Percentiles rank a stretch among this genome's conserved stretches.
Evolutionary conservation across 257 asterid species (phyloP).

Genomic region (Nicotiana knightiana): DNA sequence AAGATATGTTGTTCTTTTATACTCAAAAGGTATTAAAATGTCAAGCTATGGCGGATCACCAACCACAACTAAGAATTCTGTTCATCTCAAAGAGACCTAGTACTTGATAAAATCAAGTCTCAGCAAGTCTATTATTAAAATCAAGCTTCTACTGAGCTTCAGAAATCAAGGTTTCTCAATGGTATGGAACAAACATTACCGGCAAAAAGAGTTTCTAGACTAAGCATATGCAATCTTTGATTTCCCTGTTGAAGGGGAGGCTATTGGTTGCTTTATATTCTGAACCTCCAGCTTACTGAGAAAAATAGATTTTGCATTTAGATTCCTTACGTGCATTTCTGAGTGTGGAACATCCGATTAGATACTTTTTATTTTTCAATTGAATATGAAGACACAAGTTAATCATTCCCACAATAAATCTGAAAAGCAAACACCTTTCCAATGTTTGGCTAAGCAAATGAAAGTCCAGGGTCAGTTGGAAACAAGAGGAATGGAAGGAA

Average conservation of each 20-base stretch:
- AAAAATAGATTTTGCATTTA: not conserved
- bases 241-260: not conserved
- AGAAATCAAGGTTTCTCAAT: not conserved
- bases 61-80: not conserved
- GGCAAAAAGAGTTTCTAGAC: not conserved
- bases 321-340: not conserved
- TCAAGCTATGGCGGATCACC: not conserved
- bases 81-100: constrained; percentile 1
- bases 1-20: not conserved
- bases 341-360: not conserved
- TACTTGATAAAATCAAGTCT: not conserved
- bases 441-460: not conserved
- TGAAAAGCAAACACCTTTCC: not conserved
- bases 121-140: not conserved
- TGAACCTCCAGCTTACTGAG: not conserved
- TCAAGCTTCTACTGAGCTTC: not conserved
- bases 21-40: not conserved
- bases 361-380: not conserved
- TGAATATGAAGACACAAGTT: not conserved
- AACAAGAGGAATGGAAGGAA: not conserved
- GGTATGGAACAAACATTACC: not conserved
- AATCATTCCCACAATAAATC: not conserved
- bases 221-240: not conserved
- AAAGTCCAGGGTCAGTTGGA: not conserved
- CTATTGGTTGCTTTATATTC: not conserved